Percentiles rank a stretch among this genome's conserved stretches.
Evolutionary conservation across 2,329 filamentous ascomycete species (phyloP).

Genomic region (Graphiopsis chlorocephala): DNA sequence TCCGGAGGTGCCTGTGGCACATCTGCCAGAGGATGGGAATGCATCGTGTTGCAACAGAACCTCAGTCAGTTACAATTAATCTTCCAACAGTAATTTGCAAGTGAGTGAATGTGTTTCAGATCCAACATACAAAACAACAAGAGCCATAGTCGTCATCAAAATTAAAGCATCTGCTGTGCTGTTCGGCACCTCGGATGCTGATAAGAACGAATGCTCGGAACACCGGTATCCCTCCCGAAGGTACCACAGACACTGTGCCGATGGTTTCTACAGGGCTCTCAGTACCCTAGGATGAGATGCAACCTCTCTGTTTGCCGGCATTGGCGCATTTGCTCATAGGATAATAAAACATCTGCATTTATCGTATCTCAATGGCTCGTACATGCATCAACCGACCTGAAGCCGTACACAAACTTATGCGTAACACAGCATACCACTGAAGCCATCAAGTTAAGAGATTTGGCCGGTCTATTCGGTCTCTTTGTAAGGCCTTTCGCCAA

Average conservation of each 20-base stretch:
- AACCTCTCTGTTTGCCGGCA: background rate
- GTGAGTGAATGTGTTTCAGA: background rate
- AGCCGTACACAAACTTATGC: no score
- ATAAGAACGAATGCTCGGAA: background rate
- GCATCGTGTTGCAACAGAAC: background rate
- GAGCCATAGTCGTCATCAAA: background rate
- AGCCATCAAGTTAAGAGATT: background rate
- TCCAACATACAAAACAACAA: background rate
- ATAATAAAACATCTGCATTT: no score
- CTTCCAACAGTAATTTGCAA: background rate
- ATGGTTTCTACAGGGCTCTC: background rate
- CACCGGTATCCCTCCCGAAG: background rate
- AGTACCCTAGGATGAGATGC: background rate
- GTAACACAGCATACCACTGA: no score
- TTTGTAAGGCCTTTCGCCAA: background rate
- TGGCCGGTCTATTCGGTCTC: background rate
- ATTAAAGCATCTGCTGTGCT: background rate
- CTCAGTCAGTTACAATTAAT: background rate
- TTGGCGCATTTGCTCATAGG: background rate
- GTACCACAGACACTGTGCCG: background rate
- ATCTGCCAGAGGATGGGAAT: background rate
- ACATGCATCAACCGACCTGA: no score
- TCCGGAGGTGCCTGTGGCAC: conserved; percentile 81
- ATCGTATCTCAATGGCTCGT: no score
- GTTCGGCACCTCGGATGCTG: background rate